Evolutionary conservation across 2,329 filamentous ascomycete genomes (phyloP), one percentile per base, ranked within the genome.

Genomic region (Periconia digitata): DNA sequence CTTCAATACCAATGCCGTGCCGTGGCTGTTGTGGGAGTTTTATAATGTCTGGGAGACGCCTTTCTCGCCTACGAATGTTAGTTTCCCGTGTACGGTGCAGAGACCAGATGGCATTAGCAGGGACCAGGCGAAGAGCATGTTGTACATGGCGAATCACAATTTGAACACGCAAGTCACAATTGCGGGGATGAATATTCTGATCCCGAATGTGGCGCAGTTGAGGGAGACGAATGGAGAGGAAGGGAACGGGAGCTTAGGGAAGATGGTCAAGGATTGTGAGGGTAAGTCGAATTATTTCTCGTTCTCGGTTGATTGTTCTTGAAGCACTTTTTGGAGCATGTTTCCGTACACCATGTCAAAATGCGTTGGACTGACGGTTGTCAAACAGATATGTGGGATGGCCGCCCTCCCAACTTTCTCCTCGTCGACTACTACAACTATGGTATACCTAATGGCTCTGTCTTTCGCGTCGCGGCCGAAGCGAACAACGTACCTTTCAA

Each of bases 101-200:
- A 84, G 92, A 0, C 92, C 92, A 0, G 90, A 90, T 0, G 76
- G 81, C 29, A 73, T 95, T 46, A 66, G 74, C 5, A 63, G 69
- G 0, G 71, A 80, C 4, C 79, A 82, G 16, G 60, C 63, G 0
- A 74, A 76, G 50, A 76, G 85, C 16, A 80, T 87, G 47, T 76
- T 96, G 71, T 95, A 92, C 67, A 80, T 96, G 62, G 84, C 89
- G 60, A 97, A 96, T 72, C 92, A 96, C 75, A 96, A 97, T 69
- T 79, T 96, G 49, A 96, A 96, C 69, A 80, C 85, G 49, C 80
- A 91, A 56, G 81, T 95, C 53, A 80, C 81, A 44, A 72, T 95
- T 35, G 54, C 52, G 8, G 66, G 67, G 0, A 38, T 56, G 5
- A 60, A 49, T 37, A 44, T 73, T 6, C 46, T 74, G 22, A 63